These are phyloP conservation scores for Cicer bijugum DNA, from an alignment of 306 rosid genomes.

Conservation along the genomic window DNA sequence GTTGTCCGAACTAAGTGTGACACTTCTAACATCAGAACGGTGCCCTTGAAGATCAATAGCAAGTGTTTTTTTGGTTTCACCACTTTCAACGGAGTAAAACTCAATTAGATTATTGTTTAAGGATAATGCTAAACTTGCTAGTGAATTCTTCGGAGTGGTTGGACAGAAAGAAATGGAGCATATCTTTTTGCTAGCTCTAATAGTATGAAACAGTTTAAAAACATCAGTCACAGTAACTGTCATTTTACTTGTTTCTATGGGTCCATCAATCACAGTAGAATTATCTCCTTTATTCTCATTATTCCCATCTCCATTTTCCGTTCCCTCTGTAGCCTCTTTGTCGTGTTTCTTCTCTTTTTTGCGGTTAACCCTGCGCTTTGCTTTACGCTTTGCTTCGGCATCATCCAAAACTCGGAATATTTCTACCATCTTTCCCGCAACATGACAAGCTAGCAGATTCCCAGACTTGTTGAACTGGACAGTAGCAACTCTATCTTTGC, in stretches of 20 bases:
- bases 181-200: conserved; percentile 86
- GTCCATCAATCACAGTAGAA: conserved; percentile 31
- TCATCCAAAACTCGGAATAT: conserved; percentile 82
- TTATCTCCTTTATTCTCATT: conserved; percentile 52
- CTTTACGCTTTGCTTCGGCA: conserved; percentile 78
- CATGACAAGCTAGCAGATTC: conserved; percentile 85
- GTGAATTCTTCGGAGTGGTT: conserved; percentile 63
- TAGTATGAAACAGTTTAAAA: conserved; percentile 82
- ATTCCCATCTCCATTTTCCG: conserved; percentile 56
- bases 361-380: conserved; percentile 82
- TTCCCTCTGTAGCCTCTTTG: conserved; percentile 51
- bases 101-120: conserved; percentile 85
- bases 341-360: conserved; percentile 83
- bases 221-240: conserved; percentile 70
- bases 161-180: conserved; percentile 90
- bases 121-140: conserved; percentile 82
- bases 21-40: conserved; percentile 88
- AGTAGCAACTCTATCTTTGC: conserved; percentile 85
- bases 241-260: conserved; percentile 39
- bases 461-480: conserved; percentile 84
- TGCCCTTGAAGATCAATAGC: conserved; percentile 89
- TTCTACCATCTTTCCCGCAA: conserved; percentile 87
- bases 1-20: conserved; percentile 87
- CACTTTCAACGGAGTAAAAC: conserved; percentile 68
- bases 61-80: conserved; percentile 58